A percentile compares a stretch with the other conserved stretches of the same genome.
These are phyloP conservation scores for Aspergillus floridensis DNA, from an alignment of 2,329 filamentous ascomycete species.

Conservation along the genomic window DNA sequence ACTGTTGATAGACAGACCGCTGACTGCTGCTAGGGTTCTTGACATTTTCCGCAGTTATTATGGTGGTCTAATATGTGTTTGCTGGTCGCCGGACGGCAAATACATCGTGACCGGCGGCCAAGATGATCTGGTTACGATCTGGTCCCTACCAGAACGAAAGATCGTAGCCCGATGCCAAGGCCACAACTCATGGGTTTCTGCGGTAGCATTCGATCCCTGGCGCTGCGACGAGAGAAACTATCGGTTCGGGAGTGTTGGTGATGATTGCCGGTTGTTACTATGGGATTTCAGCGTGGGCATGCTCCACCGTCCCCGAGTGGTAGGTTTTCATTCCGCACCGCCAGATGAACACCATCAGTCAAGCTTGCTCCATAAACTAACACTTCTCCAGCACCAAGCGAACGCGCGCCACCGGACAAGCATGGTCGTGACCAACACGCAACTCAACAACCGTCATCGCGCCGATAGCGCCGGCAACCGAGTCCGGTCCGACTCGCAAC, in stretches of 20 bases:
- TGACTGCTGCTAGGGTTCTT: constrained; percentile 59
- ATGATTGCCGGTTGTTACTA: constrained; percentile 83
- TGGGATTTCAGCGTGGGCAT: constrained; percentile 99
- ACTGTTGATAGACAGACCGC: neutral
- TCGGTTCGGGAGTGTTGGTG: constrained; percentile 91
- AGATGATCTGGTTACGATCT: constrained; percentile 94
- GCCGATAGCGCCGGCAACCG: constrained; percentile 60
- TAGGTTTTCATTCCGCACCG: constrained; percentile 46
- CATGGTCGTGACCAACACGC: constrained; percentile 26
- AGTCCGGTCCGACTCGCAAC: constrained; percentile 68
- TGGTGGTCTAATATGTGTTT: constrained; percentile 86
- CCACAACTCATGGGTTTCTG: constrained; percentile 92
- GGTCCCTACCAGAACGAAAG: constrained; percentile 78
- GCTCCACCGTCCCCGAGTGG: constrained; percentile 84
- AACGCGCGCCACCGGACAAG: constrained; percentile 41
- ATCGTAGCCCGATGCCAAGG: constrained; percentile 91
- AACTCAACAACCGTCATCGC: constrained; percentile 56
- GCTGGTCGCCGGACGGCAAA: constrained; percentile 95
- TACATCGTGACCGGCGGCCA: constrained; percentile 94
- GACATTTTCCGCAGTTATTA: constrained; percentile 91
- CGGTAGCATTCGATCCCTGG: constrained; percentile 95
- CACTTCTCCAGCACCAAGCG: constrained; percentile 30
- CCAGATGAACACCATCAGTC: neutral
- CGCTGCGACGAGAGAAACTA: constrained; percentile 94
- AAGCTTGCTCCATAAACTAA: constrained; percentile 5